phyloP scores from a whole-genome alignment of 257 asterid genomes.

The Handroanthus guayacan region DNA sequence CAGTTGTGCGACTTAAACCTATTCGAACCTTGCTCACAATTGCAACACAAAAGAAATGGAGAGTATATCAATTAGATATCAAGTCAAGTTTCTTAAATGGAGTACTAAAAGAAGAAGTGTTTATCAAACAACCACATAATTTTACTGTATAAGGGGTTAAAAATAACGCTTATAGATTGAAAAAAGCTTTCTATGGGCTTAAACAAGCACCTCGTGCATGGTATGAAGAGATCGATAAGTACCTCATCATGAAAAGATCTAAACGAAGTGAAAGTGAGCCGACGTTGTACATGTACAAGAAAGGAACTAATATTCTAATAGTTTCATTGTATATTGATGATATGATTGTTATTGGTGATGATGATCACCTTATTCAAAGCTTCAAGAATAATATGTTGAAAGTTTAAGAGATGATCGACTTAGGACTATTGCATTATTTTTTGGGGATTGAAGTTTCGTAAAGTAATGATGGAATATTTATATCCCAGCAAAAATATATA shows the following conservation, averaged over 20 bases:
- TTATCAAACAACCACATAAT: background rate
- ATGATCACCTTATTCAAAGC: too few species aligned
- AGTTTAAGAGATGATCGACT: too few species aligned
- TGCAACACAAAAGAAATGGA: background rate
- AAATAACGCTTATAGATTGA: background rate
- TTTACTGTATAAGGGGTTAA: background rate
- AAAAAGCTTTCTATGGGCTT: background rate
- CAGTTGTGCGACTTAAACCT: too few species aligned
- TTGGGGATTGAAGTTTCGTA: too few species aligned
- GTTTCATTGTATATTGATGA: too few species aligned
- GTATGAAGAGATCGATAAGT: background rate
- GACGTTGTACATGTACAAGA: too few species aligned
- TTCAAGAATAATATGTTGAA: too few species aligned
- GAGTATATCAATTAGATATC: background rate
- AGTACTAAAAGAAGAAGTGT: background rate
- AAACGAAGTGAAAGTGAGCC: background rate
- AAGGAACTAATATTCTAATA: too few species aligned
- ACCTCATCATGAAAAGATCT: background rate
- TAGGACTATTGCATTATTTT: too few species aligned
- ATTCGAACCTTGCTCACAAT: background rate
- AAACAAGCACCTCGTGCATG: background rate
- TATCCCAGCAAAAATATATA: too few species aligned
- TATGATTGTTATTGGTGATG: too few species aligned
- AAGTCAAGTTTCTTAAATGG: constrained; percentile 1
- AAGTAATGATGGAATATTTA: too few species aligned